Conservation (phyloP, 2,329 filamentous ascomycete genomes). For the Cryphonectria parasitica region DNA sequence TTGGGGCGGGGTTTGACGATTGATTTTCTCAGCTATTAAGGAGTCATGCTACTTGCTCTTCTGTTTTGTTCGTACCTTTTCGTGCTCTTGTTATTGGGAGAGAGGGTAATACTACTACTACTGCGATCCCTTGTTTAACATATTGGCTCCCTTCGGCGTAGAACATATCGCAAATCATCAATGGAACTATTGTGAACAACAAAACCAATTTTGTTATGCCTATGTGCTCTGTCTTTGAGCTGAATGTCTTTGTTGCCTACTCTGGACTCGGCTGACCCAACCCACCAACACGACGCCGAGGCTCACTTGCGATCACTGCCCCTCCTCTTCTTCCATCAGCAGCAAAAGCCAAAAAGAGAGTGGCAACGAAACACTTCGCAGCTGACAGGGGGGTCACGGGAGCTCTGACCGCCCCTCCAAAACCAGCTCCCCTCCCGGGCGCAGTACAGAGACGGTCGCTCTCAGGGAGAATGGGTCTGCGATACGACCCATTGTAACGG, state of each 20-base stretch:
- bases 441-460: background rate
- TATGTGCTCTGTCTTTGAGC: background rate
- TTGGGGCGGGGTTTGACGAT: conserved; percentile 28
- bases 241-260: conserved; percentile 16
- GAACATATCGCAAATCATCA: conserved; percentile 10
- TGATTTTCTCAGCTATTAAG: conserved; percentile 29
- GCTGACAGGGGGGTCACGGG: conserved; percentile 10
- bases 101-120: background rate
- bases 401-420: conserved; percentile 22
- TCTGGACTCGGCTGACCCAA: conserved; percentile 11
- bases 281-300: background rate
- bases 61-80: conserved; percentile 26
- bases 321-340: conserved; percentile 5
- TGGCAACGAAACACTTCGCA: background rate
- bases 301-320: background rate
- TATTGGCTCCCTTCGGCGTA: conserved; percentile 11
- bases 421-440: background rate
- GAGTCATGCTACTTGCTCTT: conserved; percentile 32
- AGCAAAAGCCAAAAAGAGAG: background rate
- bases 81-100: conserved; percentile 16
- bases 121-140: background rate
- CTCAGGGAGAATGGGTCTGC: conserved; percentile 1
- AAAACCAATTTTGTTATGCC: background rate
- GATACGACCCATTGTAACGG: conserved; percentile 8
- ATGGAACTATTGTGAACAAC: conserved; percentile 20